Evolutionary conservation across 2,329 filamentous ascomycete genomes (phyloP), one percentile per base, ranked within the genome.

Genomic region (Cladosporium sp.): DNA sequence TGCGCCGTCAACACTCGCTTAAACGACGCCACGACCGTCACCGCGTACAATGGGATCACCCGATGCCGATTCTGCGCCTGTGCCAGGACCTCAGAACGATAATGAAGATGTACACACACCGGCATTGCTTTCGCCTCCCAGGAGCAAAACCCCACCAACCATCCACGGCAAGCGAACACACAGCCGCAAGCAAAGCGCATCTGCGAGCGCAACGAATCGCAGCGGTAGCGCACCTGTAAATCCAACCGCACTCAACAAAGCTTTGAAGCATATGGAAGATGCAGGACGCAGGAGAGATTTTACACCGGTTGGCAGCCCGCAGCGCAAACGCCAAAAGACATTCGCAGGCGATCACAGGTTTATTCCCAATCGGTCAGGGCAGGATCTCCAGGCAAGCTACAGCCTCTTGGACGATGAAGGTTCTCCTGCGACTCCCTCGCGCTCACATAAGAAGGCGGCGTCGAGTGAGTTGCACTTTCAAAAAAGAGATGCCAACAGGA

Each of bases 401-500:
- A 95, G 84, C 65, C 74, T 97, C 49, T 77, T 97, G 22, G 88
- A 95, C 63, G 92, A 96, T 55, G 90, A 95, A 66, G 90, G 86
- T 33, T 96, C 92, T 16, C 93, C 93, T 16, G 87, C 92, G 11
- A 95, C 91, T 1, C 89, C 92, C 1, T 92, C 90, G 3, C 88
- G 84, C 65, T 80, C 86, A 52, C 89, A 88, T 71, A 91, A 87
- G 72, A 85, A 91, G 38, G 85, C 85, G 18, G 88, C 89, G 8
- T 87, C 95, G 65, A 88, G 88, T 46, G 93, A 96, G 68, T 79
- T 96, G 55, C 86, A 97, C 67, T 96, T 95, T 57, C 93, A 98
- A 67, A 91, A 84, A 69, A 93, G 90, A 71, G 90, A 97, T 77
- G 93, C 93, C 41, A 96, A 98, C 62, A 82, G 87, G 52, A 96